Base-by-base conservation (phyloP, 1,139 yeast genomes). In the Groenewaldozyma sp. region DNA sequence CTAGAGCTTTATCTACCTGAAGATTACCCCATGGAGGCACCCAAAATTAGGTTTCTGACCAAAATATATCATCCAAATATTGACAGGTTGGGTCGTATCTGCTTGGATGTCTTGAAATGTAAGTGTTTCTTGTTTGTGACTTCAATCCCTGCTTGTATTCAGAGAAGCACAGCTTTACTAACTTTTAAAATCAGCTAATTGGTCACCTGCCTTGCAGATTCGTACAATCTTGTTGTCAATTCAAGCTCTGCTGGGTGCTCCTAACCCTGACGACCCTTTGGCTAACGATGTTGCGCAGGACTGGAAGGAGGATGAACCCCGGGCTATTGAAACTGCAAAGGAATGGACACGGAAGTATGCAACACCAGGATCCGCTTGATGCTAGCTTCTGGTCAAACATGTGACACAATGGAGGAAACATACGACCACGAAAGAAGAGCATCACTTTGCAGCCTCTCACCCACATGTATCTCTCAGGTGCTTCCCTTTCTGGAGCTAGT, bases 141-240 rank as follows among this genome's bases (percentile, higher is more conserved):
- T 22, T 22, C 11, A 22, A 7, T 22, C 7, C 11, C 11, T 7
- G 7, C 26, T 7, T 11, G 7, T 22, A 14, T 19, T 41, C n/a
- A 17, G 24, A 26, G 24, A 28, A 11, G 20, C 18, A 26, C 13
- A 6, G 9, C 14, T 33, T 13, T 31, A 35, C 4, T 11, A 17
- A 7, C 16, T 4, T 19, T 3, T n/a, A 28, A 26, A 14, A 28
- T 16, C 36, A 59, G 65, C 73, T 42, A 78, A 78, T 63, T 91
- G 98, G 98, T 82, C 95, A n/a, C 98, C 98, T 6, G 98, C 98
- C 0, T 70, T 88, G 46, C 97, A 91, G 60, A 91, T 91, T 50
- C 73, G 97, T 59, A 93, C 98, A n/a, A 82, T 91, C 31, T 67
- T 91, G 49, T 69, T 93, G 44, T 83, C 95, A 14, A 82, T 91